These are phyloP conservation scores for Emmonsiellopsis sp. DNA, from an alignment of 2,329 filamentous ascomycete genomes.

Conservation along the genomic window DNA sequence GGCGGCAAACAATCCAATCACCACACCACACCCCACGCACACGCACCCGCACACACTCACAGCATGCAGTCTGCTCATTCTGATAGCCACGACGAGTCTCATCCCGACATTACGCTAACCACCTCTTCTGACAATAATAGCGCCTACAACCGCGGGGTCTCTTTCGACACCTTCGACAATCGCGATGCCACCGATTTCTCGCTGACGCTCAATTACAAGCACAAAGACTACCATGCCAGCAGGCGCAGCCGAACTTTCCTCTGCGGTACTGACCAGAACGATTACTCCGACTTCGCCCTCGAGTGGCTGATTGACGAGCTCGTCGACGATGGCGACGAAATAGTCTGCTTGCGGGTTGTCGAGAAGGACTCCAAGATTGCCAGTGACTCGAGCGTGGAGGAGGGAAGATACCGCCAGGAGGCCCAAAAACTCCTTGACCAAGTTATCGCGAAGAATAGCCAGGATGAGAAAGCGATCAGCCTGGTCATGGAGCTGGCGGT, in stretches of 20 bases:
- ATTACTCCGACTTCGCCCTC: slow-evolving; percentile 84
- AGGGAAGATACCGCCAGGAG: slow-evolving; percentile 64
- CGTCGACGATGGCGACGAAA: slow-evolving; percentile 86
- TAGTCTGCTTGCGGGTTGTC: slow-evolving; percentile 80
- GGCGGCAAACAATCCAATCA: neutral
- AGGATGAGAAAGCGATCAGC: slow-evolving; percentile 70
- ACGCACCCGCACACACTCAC: neutral
- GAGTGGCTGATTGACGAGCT: slow-evolving; percentile 89
- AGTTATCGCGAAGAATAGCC: slow-evolving; percentile 70
- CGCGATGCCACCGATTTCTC: slow-evolving; percentile 61
- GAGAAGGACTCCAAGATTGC: slow-evolving; percentile 70
- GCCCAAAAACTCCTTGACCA: slow-evolving; percentile 64
- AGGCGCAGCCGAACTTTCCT: slow-evolving; percentile 80
- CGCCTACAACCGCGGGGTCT: slow-evolving; percentile 58
- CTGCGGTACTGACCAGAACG: slow-evolving; percentile 81
- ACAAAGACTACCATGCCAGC: slow-evolving; percentile 73
- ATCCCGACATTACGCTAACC: slow-evolving; percentile 1
- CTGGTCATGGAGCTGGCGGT: slow-evolving; percentile 79
- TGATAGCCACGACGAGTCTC: neutral
- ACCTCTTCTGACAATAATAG: slow-evolving; percentile 25
- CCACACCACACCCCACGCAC: neutral
- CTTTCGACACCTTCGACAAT: slow-evolving; percentile 65
- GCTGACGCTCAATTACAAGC: slow-evolving; percentile 74
- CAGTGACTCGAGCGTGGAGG: slow-evolving; percentile 50
- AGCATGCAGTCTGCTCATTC: neutral